phyloP scores from a whole-genome alignment of 2,329 filamentous ascomycete species.

The Trichoderma sp. region DNA sequence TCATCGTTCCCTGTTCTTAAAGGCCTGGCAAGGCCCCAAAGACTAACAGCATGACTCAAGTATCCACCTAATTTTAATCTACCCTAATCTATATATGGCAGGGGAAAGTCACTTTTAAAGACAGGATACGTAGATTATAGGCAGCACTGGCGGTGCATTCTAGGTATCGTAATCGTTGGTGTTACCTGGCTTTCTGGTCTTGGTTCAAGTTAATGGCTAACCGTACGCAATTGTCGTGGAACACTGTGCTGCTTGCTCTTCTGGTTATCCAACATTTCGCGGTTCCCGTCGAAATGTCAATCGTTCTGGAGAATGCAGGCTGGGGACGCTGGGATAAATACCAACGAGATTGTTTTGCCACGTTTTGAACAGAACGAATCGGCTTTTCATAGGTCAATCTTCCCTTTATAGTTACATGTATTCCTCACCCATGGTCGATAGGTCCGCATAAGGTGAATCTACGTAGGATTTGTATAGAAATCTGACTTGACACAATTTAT shows the following conservation, averaged over 20 bases:
- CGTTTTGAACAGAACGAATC: not conserved
- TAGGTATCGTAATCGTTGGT: not conserved
- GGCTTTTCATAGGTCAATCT: not conserved
- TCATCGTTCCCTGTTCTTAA: not conserved
- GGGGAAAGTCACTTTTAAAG: not conserved
- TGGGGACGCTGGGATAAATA: not conserved
- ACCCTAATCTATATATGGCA: slow-evolving; percentile 1
- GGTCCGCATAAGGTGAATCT: not conserved
- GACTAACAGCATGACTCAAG: not conserved
- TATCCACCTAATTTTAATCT: not conserved
- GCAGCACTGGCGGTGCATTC: no score
- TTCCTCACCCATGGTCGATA: not conserved
- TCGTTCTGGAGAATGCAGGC: not conserved
- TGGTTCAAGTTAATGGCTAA: not conserved
- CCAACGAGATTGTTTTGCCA: not conserved
- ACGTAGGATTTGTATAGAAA: not conserved
- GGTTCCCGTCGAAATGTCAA: not conserved
- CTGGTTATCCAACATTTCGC: not conserved
- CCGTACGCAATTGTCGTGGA: not conserved
- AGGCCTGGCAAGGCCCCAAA: not conserved
- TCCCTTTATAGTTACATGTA: not conserved
- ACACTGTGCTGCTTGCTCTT: not conserved
- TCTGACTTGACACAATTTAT: not conserved
- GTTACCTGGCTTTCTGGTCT: not conserved
- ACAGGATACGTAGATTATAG: not conserved